phyloP scores from a whole-genome alignment of 108 stramenopile species.

The Cyclotella atomus region DNA sequence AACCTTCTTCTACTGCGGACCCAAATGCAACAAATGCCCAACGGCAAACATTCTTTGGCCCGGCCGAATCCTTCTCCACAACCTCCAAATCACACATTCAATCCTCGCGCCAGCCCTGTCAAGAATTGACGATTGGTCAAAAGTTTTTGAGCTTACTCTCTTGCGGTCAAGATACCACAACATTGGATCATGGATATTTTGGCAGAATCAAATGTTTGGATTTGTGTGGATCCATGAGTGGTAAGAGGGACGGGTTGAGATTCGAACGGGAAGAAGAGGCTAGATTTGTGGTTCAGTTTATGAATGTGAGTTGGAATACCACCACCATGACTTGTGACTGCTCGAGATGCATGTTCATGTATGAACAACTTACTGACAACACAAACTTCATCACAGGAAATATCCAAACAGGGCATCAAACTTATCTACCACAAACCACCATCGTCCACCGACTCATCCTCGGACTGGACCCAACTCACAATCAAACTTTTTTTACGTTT shows the following conservation, averaged over 20 bases:
- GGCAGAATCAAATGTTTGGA: conserved; percentile 6
- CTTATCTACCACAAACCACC: conserved; percentile 61
- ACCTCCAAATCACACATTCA: no score
- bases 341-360: not conserved
- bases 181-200: not conserved
- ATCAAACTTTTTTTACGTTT: conserved; percentile 59
- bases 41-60: not conserved
- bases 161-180: conserved; percentile 28
- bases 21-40: not conserved
- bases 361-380: not conserved
- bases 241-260: not conserved
- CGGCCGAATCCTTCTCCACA: not conserved
- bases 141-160: conserved; percentile 17
- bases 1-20: not conserved
- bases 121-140: conserved; percentile 1
- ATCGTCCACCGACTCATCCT: conserved; percentile 13
- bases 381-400: conserved; percentile 55
- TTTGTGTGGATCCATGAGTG: conserved; percentile 6
- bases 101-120: not conserved
- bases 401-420: conserved; percentile 54
- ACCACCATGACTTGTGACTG: not conserved
- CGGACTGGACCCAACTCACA: conserved; percentile 53
- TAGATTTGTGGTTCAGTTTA: conserved; percentile 20
- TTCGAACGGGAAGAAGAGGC: conserved; percentile 28
- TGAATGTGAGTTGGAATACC: conserved; percentile 23